Base-by-base conservation (phyloP, 805 yeast genomes). In the Ogataea angusta region DNA sequence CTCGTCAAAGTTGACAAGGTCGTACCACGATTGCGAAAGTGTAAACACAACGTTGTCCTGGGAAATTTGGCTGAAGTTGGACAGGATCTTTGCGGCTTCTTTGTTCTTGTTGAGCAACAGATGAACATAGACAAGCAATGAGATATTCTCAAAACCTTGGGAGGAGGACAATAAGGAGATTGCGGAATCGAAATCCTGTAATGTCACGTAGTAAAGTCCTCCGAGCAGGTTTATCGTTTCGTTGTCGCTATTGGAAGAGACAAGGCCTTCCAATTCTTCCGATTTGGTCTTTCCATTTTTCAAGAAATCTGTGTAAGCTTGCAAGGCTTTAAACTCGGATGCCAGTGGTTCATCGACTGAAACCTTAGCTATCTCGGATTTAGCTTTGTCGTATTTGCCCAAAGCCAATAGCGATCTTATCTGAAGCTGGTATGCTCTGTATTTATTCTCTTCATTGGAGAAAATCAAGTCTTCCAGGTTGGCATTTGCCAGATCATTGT, bases 41-140 rank as follows among this genome's bases (percentile, higher is more conserved):
- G 87, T 90, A 60, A 77, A 78, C 34, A 86, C 76, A 25, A 90
- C 75, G 49, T 80, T 83, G 64, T 89, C 96, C 51, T 82, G 72
- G 25, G 80, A 74, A 57, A 75, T 75, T 21, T 62, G 52, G 34
- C 75, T 68, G 27, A 75, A 73, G 25, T 51, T 57, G 46, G 56
- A 56, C 21, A 79, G 64, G 31, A 71, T 74, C 42, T 67, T 63
- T 42, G 64, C 58, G 2, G 81, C 81, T n/a, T 64, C 59, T 5
- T 69, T 73, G 3, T 68, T 47, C 40, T 70, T 66, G 40, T 69
- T 63, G 34, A 69, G 68, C 15, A 66, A 57, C 37, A 78, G 52
- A 42, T 63, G 54, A 23, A 72, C 47, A 34, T 69, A 66, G 23
- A 71, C 62, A 33, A 70, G 64, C 29, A 63, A 39, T 13, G 56